Evolutionary conservation across 768 basidiomycete genomes (phyloP).

Genomic region (Ramaria sp.): DNA sequence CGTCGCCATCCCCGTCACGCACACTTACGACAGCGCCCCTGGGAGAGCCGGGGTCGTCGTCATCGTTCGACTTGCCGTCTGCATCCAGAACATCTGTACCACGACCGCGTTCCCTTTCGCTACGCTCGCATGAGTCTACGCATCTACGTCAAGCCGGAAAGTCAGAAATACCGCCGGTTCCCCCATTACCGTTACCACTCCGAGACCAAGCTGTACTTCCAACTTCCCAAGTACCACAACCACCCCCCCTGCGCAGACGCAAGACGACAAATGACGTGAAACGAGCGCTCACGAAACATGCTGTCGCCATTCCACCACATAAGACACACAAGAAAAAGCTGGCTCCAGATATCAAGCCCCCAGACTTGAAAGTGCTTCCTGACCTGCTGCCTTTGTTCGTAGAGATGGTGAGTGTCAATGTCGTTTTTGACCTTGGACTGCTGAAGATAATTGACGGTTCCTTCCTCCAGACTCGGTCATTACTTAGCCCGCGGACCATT

Average conservation of each 20-base stretch:
- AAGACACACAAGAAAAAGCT: constrained; percentile 29
- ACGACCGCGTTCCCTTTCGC: constrained; percentile 10
- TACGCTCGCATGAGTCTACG: constrained; percentile 4
- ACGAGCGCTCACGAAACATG: not conserved
- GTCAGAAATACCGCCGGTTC: constrained; percentile 4
- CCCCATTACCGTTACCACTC: not conserved
- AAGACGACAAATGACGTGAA: constrained; percentile 5
- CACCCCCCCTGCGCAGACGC: not conserved
- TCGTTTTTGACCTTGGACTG: not conserved
- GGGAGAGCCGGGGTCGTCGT: constrained; percentile 22
- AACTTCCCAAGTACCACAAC: not conserved
- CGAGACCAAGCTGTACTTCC: not conserved
- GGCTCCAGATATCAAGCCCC: constrained; percentile 45
- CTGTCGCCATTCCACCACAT: constrained; percentile 10
- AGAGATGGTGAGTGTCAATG: constrained; percentile 61
- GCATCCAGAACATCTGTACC: constrained; percentile 25
- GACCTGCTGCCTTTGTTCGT: constrained; percentile 78
- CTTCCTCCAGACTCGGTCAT: not conserved
- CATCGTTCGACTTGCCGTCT: constrained; percentile 33
- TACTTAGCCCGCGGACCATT: constrained; percentile 1
- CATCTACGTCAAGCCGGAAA: constrained; percentile 4
- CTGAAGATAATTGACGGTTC: not conserved
- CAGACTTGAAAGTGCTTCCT: constrained; percentile 71
- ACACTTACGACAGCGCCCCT: constrained; percentile 11
- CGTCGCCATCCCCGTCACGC: not conserved